Percentiles rank a stretch among this genome's conserved stretches.
Conservation (phyloP, 306 rosid species). For the Prunus fruticosa region DNA sequence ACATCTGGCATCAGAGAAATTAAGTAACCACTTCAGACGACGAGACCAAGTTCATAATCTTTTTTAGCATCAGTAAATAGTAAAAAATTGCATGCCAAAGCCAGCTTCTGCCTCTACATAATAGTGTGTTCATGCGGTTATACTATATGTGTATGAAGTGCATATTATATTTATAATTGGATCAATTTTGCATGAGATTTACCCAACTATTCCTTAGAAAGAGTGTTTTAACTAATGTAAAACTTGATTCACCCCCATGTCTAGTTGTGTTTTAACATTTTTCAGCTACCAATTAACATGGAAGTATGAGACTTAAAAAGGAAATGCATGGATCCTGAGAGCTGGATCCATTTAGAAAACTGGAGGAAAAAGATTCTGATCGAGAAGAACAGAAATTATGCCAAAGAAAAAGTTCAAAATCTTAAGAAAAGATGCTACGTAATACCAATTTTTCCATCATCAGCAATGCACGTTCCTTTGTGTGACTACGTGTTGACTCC, state of each 20-base stretch:
- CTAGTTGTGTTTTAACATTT: neutral
- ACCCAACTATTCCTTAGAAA: neutral
- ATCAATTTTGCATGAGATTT: neutral
- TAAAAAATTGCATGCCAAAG: neutral
- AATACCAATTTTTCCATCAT: constrained; percentile 93
- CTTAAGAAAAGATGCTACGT: constrained; percentile 14
- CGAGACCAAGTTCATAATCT: neutral
- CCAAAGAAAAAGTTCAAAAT: neutral
- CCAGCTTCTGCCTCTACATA: neutral
- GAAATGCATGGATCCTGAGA: neutral
- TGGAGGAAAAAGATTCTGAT: neutral
- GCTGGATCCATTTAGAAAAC: neutral
- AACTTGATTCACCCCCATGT: neutral
- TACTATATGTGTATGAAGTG: neutral
- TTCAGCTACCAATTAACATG: neutral
- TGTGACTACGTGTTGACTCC: constrained; percentile 89
- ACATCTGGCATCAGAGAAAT: neutral
- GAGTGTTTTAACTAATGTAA: neutral
- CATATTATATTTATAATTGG: neutral
- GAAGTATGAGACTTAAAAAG: neutral
- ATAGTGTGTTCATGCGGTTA: neutral
- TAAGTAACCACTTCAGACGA: neutral
- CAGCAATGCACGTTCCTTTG: constrained; percentile 81
- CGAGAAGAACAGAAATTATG: neutral
- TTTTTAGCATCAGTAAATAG: neutral